Evolutionary conservation across 129 eudicot genomes (phyloP), one percentile per base, ranked within the genome.

Genomic region (Pittosporum tobira): DNA sequence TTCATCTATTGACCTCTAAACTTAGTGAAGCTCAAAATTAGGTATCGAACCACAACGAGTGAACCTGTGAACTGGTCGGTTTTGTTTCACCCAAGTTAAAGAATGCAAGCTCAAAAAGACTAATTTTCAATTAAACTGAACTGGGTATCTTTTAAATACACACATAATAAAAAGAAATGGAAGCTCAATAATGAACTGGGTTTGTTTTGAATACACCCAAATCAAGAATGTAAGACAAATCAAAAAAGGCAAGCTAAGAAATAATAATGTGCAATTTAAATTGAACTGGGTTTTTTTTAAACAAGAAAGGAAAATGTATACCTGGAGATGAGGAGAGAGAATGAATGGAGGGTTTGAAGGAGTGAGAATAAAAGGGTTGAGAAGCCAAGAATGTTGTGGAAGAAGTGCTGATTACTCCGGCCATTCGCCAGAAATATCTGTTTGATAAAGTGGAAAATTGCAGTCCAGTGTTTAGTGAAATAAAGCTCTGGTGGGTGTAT

Each of bases 331-430:
- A 36, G 42, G 87, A 73, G 45, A 71, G 19, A 54, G 82, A 52
- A 3, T 47, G 68, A 68, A 75, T 61, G 5, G 81, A 65, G 9
- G 69, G 0, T 65, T 74, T 83, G 26, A 63, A 61, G 36, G 71
- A 69, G 29, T 76, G 59, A 64, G 77, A 62, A 16, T 73, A 62
- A 54, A 75, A 60, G 19, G 68, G 54, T 59, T 38, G 65, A 3
- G 72, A 68, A 44, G 73, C 59, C 62, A 76, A 64, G 42, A 74
- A 46, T 24, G 81, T 61, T 15, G 93, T 46, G 25, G 85, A 72
- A 25, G 75, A 65, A 37, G 81, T 56, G 48, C 87, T 81, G 2
- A 84, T 68, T n/a, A 74, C 59, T 44, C 75, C 76, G 55, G 94
- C 77, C 94, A 84, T 84, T 30, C 27, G 45, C 53, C 23, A n/a